Conservation (phyloP, 306 rosid species). For the Begonia fuchsioides region DNA sequence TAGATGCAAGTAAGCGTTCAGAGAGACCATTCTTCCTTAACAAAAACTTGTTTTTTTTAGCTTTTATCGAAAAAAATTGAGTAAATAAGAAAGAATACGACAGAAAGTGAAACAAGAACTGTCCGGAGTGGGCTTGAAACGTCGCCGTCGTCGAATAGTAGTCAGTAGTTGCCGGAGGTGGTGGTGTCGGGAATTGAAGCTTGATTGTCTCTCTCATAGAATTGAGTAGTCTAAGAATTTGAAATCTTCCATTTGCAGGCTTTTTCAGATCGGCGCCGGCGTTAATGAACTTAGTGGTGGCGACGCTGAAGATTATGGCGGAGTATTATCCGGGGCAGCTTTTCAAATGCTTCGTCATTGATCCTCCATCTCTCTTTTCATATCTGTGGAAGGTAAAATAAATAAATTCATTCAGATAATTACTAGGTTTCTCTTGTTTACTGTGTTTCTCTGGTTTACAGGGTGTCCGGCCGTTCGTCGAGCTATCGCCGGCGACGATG, state of each 20-base stretch:
- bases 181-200: slow-evolving; percentile 63
- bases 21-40: no score
- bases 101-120: slow-evolving; percentile 11
- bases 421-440: no score
- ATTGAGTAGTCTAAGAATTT: slow-evolving; percentile 23
- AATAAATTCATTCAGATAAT: no score
- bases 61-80: no score
- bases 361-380: slow-evolving; percentile 77
- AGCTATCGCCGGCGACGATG: slow-evolving; percentile 47
- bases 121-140: slow-evolving; percentile 71
- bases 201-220: slow-evolving; percentile 9
- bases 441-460: slow-evolving; percentile 10
- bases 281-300: slow-evolving; percentile 58
- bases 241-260: slow-evolving; percentile 37
- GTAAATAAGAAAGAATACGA: no score
- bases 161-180: slow-evolving; percentile 22
- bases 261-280: slow-evolving; percentile 82
- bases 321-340: slow-evolving; percentile 76
- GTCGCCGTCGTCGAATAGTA: slow-evolving; percentile 20
- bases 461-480: slow-evolving; percentile 89
- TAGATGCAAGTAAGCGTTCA: slow-evolving; percentile 75
- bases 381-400: slow-evolving; percentile 95
- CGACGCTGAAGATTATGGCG: slow-evolving; percentile 56
- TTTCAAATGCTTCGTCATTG: slow-evolving; percentile 62
- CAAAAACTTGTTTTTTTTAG: no score